Evolutionary conservation across 208 protist genomes (phyloP).

Genomic region (Leishmania tropica): DNA sequence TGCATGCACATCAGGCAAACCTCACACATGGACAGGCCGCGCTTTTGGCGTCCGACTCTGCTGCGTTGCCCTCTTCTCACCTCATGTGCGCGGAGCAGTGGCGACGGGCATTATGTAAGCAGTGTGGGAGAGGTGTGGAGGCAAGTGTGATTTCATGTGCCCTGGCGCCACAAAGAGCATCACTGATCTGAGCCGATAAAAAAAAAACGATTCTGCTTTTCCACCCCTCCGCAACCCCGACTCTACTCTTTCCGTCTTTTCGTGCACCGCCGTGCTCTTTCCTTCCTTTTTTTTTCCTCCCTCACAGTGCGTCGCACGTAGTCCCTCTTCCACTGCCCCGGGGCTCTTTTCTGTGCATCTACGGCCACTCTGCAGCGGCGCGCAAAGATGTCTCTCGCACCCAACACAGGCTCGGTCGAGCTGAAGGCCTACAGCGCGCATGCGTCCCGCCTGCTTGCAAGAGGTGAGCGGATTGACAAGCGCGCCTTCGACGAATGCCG

Average conservation of each 20-base stretch:
- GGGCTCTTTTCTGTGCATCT: not conserved
- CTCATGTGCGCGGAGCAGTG: not conserved
- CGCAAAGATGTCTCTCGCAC: constrained; percentile 69
- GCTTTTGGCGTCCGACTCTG: not conserved
- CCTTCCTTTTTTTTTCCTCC: too few relatives aligned
- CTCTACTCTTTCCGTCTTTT: not conserved
- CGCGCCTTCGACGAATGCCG: constrained; percentile 50
- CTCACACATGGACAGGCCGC: not conserved
- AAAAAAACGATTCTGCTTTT: too few relatives aligned
- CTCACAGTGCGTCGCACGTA: too few relatives aligned
- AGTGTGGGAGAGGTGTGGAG: not conserved
- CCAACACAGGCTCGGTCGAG: constrained; percentile 80
- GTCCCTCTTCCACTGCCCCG: not conserved
- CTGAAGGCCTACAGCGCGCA: constrained; percentile 66
- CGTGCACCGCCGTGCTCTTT: not conserved
- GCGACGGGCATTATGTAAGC: not conserved
- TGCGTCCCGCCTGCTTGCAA: constrained; percentile 38
- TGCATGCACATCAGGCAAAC: not conserved
- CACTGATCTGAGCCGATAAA: not conserved
- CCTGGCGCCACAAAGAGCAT: not conserved
- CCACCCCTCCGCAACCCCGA: too few relatives aligned
- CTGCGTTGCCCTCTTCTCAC: not conserved
- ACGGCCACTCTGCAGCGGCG: not conserved
- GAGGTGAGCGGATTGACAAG: constrained; percentile 58
- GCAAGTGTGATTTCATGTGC: not conserved